Evolutionary conservation across 371 early-diverging fungal genomes (phyloP), one percentile per base, ranked within the genome.

Genomic region (Funneliformis caledonium): DNA sequence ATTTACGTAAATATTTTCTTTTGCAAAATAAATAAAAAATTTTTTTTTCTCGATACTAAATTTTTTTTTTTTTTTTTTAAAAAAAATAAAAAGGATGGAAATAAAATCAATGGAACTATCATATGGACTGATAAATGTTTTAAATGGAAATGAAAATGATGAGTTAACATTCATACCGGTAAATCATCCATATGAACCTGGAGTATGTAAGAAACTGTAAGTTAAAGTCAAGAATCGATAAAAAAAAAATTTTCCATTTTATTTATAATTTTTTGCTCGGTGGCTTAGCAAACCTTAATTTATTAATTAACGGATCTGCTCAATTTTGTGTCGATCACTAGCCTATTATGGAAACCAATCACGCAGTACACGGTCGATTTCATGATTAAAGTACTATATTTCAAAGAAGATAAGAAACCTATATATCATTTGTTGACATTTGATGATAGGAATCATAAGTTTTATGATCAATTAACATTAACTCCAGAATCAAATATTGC

Each of bases 261-360:
- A 52, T 48, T 31, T 22, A 65, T 31, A 64, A 16, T 47, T 43
- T 26, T 64, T 47, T 16, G 16, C 48, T 72, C 31, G 50, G 12
- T 72, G n/a, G 19, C 16, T 43, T 70, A 43, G 42, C 11, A 65
- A 65, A 31, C 22, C 16, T 31, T 64, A 64, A 42, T 68, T 37
- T 62, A 56, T 56, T 56, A n/a, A 26, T 64, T 64, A n/a, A 64
- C 11, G 37, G 14, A 14, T 52, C 52, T 52, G 11, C 16, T 56
- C 56, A 19, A 56, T 56, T n/a, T 56, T 56, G 56, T 56, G 56
- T n/a, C 22, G 22, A 43, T 70, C 19, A 31, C 26, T 85, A 94
- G 94, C 79, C 84, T 96, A 14, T 95, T 96, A 85, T 97, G 97
- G 97, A 97, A 96, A 83, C 95, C 96, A 33, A 89, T 93, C 3